Evolutionary conservation across 2,329 filamentous ascomycete species (phyloP).

Genomic region (Fusarium hainanense): DNA sequence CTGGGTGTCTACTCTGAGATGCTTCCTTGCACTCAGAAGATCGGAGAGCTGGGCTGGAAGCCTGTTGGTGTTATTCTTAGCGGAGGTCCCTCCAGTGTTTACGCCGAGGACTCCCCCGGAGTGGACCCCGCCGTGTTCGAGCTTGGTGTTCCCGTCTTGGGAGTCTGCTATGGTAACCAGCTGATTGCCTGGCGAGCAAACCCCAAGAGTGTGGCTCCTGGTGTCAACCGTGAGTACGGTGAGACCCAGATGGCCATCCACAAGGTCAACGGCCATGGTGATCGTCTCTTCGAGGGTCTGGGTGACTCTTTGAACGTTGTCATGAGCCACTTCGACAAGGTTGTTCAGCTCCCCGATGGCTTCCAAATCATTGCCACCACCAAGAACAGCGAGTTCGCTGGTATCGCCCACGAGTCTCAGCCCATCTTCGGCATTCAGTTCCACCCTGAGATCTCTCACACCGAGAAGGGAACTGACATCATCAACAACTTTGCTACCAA

Average conservation of each 20-base stretch:
- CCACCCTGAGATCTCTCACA: constrained; percentile 78
- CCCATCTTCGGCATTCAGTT: constrained; percentile 88
- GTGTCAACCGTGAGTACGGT: constrained; percentile 26
- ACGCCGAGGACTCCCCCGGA: constrained; percentile 75
- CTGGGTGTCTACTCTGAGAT: constrained; percentile 80
- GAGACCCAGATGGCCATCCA: constrained; percentile 63
- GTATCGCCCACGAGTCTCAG: constrained; percentile 76
- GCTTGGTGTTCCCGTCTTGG: constrained; percentile 47
- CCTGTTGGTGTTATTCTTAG: constrained; percentile 81
- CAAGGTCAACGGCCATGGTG: constrained; percentile 70
- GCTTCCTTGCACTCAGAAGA: constrained; percentile 47
- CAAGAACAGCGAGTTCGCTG: constrained; percentile 80
- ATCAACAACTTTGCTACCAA: constrained; percentile 85
- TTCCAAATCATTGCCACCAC: constrained; percentile 82
- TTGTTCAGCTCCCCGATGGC: constrained; percentile 74
- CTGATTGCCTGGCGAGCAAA: constrained; percentile 48
- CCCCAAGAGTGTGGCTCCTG: constrained; percentile 34
- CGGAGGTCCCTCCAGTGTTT: constrained; percentile 75
- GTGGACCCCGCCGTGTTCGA: constrained; percentile 70
- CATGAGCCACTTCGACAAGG: constrained; percentile 93
- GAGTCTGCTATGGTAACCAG: constrained; percentile 44
- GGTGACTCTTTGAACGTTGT: constrained; percentile 71
- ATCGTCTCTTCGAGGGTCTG: constrained; percentile 82
- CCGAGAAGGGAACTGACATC: constrained; percentile 64
- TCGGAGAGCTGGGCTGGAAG: constrained; percentile 38